A percentile compares a stretch with the other conserved stretches of the same genome.
Evolutionary conservation across 768 basidiomycete species (phyloP).

Genomic region (Lactarius akahatsu): DNA sequence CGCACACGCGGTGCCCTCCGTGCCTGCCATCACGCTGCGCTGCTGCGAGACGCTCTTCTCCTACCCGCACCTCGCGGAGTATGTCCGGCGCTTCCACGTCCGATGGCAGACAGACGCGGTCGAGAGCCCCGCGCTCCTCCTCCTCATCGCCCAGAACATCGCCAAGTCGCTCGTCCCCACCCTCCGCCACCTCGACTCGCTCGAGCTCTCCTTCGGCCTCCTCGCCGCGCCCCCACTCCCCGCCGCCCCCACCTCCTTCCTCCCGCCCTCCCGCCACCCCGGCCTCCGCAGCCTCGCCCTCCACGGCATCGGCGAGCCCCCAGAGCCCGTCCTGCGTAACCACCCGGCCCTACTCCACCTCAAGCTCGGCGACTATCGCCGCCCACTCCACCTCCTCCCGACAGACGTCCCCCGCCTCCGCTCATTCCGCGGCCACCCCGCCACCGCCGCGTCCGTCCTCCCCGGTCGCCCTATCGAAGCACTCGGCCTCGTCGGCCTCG

Average conservation of each 20-base stretch:
- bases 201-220: constrained; percentile 55
- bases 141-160: constrained; percentile 29
- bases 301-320: constrained; percentile 37
- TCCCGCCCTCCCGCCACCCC: constrained; percentile 34
- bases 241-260: constrained; percentile 16
- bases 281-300: constrained; percentile 36
- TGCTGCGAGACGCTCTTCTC: constrained; percentile 54
- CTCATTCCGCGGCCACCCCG: constrained; percentile 59
- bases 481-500: constrained; percentile 56
- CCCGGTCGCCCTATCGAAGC: constrained; percentile 59
- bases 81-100: constrained; percentile 48
- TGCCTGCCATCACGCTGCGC: constrained; percentile 41
- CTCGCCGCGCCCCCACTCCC: constrained; percentile 34
- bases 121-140: constrained; percentile 29
- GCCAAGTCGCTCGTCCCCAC: constrained; percentile 43
- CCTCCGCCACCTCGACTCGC: constrained; percentile 49
- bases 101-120: constrained; percentile 51
- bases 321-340: constrained; percentile 38
- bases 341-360: constrained; percentile 44
- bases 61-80: constrained; percentile 47
- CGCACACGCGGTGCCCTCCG: constrained; percentile 12
- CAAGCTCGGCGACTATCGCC: constrained; percentile 45
- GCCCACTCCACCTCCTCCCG: constrained; percentile 43
- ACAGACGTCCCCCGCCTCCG: constrained; percentile 48
- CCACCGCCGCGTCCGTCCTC: constrained; percentile 56